phyloP scores from a whole-genome alignment of 345 rosid genomes.

The Bruguiera sexangula region DNA sequence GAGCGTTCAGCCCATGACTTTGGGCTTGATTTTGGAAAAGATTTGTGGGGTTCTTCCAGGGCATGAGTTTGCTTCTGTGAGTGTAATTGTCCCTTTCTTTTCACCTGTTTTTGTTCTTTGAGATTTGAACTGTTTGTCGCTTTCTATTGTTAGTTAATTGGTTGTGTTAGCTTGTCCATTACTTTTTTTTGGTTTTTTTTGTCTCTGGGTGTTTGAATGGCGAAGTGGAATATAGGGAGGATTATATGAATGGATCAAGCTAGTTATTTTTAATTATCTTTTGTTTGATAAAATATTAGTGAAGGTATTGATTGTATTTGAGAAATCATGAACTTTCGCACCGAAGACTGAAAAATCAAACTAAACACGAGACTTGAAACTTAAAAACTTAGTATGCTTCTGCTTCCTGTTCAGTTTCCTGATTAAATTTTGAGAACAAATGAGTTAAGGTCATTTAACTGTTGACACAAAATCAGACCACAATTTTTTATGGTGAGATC shows the following conservation, averaged over 20 bases:
- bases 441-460: not conserved
- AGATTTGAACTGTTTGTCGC: not conserved
- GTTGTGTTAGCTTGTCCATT: not conserved
- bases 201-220: not conserved
- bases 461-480: too few species aligned
- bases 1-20: slow-evolving; percentile 38
- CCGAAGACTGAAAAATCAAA: not conserved
- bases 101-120: not conserved
- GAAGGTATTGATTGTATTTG: not conserved
- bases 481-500: too few species aligned
- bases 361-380: not conserved
- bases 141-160: not conserved
- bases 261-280: too few species aligned
- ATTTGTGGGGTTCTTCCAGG: slow-evolving; percentile 57
- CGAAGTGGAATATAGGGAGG: not conserved
- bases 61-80: slow-evolving; percentile 73
- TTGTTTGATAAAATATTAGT: not conserved
- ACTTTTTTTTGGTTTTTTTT: not conserved
- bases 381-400: not conserved
- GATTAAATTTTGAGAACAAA: not conserved
- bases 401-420: not conserved
- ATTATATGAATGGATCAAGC: not conserved
- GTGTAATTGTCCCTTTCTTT: slow-evolving; percentile 22
- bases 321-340: not conserved
- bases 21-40: slow-evolving; percentile 40